Evolutionary conservation across 1,139 yeast genomes (phyloP).

Genomic region (Suhomyces choctaworum): DNA sequence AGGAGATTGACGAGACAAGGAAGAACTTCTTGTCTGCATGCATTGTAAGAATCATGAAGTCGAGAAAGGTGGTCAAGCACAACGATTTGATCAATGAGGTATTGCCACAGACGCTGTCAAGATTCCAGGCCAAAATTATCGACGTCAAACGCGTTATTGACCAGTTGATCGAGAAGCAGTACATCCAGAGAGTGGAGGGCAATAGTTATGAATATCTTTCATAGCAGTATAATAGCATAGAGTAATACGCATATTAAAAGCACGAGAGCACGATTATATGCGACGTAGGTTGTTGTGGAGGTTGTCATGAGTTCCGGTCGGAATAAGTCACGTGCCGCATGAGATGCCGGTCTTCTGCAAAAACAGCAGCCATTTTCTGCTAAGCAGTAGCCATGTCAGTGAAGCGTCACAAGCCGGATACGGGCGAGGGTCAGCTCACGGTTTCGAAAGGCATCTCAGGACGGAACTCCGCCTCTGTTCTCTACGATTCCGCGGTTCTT

Average conservation of each 20-base stretch:
- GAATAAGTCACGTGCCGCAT: too few species aligned
- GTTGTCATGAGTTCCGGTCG: too few species aligned
- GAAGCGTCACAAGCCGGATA: conserved; percentile 21
- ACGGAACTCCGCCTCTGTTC: conserved; percentile 5
- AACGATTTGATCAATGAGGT: conserved; percentile 85
- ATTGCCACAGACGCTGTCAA: conserved; percentile 77
- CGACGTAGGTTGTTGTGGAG: neutral
- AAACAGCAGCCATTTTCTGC: too few species aligned
- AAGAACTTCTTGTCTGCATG: conserved; percentile 87
- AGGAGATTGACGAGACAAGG: conserved; percentile 85
- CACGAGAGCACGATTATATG: too few species aligned
- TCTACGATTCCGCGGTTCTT: conserved; percentile 22
- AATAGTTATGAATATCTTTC: conserved; percentile 66
- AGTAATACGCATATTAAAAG: neutral
- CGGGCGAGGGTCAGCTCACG: conserved; percentile 6
- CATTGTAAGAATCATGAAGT: conserved; percentile 95
- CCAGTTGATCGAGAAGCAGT: conserved; percentile 81
- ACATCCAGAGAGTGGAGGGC: conserved; percentile 73
- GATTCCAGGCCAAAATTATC: conserved; percentile 82
- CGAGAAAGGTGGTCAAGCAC: conserved; percentile 77
- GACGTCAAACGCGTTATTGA: conserved; percentile 90
- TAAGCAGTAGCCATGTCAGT: conserved; percentile 23
- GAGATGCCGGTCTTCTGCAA: too few species aligned
- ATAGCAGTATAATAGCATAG: conserved; percentile 3
- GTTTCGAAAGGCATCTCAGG: conserved; percentile 2